These are phyloP conservation scores for Astrothelium subdiscretum DNA, from an alignment of 495 filamentous ascomycete species.

Conservation along the genomic window DNA sequence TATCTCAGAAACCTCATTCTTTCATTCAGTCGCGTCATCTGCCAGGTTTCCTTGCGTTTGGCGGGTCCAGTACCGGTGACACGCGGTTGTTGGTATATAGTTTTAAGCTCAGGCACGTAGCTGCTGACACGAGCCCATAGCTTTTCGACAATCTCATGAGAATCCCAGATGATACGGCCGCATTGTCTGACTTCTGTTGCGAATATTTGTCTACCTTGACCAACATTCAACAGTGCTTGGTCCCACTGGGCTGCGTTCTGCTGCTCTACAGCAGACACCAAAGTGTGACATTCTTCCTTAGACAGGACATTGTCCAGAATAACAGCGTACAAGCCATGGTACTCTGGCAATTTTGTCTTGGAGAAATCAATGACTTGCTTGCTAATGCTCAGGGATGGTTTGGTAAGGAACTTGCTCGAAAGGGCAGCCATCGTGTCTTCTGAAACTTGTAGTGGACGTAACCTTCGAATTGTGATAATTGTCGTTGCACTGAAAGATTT, in stretches of 20 bases:
- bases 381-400: slow-evolving; percentile 19
- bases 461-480: no score
- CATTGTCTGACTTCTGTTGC: slow-evolving; percentile 50
- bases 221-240: slow-evolving; percentile 59
- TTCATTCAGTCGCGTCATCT: slow-evolving; percentile 57
- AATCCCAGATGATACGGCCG: slow-evolving; percentile 66
- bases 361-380: slow-evolving; percentile 23
- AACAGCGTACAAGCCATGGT: slow-evolving; percentile 26
- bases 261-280: slow-evolving; percentile 27
- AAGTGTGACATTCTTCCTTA: slow-evolving; percentile 26
- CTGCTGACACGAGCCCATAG: slow-evolving; percentile 49
- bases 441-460: not conserved
- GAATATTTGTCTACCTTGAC: slow-evolving; percentile 46
- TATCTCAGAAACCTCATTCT: slow-evolving; percentile 74
- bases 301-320: slow-evolving; percentile 32
- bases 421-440: slow-evolving; percentile 11
- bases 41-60: slow-evolving; percentile 39
- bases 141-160: slow-evolving; percentile 45
- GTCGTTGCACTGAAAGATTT: no score
- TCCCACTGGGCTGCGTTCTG: slow-evolving; percentile 36
- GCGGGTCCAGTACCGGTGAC: slow-evolving; percentile 39
- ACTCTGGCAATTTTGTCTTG: slow-evolving; percentile 21
- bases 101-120: slow-evolving; percentile 35
- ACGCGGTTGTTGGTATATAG: slow-evolving; percentile 27
- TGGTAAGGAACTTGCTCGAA: slow-evolving; percentile 21